Evolutionary conservation across 2,329 filamentous ascomycete species (phyloP).

Genomic region (Alternaria conjuncta): DNA sequence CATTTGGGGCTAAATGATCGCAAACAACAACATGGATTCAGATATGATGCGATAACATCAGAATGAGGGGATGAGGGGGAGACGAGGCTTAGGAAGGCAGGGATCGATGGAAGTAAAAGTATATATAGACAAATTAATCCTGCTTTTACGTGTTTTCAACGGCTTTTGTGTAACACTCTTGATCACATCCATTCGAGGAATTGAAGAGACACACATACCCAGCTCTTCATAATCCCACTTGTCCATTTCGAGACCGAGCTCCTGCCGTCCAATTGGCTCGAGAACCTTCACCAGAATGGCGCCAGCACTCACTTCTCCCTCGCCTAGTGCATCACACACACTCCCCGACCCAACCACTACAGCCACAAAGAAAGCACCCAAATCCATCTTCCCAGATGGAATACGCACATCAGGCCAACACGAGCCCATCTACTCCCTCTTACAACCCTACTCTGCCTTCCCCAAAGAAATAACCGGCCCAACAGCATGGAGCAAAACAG

Average conservation of each 20-base stretch:
- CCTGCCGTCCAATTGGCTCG: not conserved
- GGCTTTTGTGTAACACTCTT: not conserved
- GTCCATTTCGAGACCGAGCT: not conserved
- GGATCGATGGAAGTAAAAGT: not conserved
- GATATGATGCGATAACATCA: slow-evolving; percentile 18
- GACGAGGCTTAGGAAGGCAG: slow-evolving; percentile 17
- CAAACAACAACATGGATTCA: slow-evolving; percentile 24
- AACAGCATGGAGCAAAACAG: slow-evolving; percentile 74
- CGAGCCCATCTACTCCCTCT: slow-evolving; percentile 67
- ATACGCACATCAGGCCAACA: slow-evolving; percentile 76
- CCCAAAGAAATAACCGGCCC: slow-evolving; percentile 73
- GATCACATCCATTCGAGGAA: not conserved
- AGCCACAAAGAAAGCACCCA: slow-evolving; percentile 45
- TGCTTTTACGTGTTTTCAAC: not conserved
- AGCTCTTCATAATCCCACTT: too few relatives aligned
- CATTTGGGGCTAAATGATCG: slow-evolving; percentile 35
- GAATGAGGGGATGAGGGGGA: slow-evolving; percentile 11
- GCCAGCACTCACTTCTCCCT: slow-evolving; percentile 48
- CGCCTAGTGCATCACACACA: slow-evolving; percentile 48
- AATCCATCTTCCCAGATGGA: slow-evolving; percentile 67
- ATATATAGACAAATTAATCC: not conserved
- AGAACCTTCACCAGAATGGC: slow-evolving; percentile 37
- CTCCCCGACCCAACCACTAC: slow-evolving; percentile 37
- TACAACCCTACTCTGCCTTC: slow-evolving; percentile 73
- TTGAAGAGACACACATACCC: not conserved